Conservation (phyloP, 2,329 filamentous ascomycete species). For the Mollisia scopiformis region DNA sequence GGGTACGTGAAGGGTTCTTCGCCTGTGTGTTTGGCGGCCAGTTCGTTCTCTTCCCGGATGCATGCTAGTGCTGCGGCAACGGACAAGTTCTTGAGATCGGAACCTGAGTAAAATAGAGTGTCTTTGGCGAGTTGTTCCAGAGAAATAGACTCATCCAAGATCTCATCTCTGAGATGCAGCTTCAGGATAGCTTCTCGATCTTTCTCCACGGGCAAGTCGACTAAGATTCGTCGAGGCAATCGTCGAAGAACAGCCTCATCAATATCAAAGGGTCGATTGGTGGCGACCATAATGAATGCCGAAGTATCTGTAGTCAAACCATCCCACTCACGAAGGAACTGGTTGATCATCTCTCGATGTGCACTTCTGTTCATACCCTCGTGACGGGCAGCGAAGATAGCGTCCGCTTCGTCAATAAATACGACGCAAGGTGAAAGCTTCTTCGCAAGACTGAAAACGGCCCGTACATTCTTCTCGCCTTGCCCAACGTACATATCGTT, state of each 20-base stretch:
- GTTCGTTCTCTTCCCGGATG: slow-evolving; percentile 71
- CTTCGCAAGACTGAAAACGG: slow-evolving; percentile 87
- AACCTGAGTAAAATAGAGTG: slow-evolving; percentile 80
- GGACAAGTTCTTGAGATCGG: slow-evolving; percentile 81
- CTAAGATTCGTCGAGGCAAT: slow-evolving; percentile 71
- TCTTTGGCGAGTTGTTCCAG: slow-evolving; percentile 64
- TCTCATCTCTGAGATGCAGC: slow-evolving; percentile 72
- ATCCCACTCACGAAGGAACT: slow-evolving; percentile 97
- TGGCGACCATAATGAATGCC: slow-evolving; percentile 98
- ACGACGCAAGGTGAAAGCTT: slow-evolving; percentile 91
- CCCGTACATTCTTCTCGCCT: slow-evolving; percentile 92
- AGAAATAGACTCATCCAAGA: slow-evolving; percentile 61
- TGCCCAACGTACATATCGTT: slow-evolving; percentile 98
- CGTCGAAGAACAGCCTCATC: slow-evolving; percentile 85
- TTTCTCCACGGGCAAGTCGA: slow-evolving; percentile 70
- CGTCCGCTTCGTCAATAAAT: slow-evolving; percentile 96
- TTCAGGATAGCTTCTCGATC: slow-evolving; percentile 71
- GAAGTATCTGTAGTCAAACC: slow-evolving; percentile 74
- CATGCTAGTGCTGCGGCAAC: slow-evolving; percentile 80
- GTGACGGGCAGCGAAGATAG: slow-evolving; percentile 80
- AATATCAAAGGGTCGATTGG: slow-evolving; percentile 92
- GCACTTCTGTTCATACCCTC: slow-evolving; percentile 60
- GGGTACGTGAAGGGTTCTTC: slow-evolving; percentile 58
- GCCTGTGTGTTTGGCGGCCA: slow-evolving; percentile 41
- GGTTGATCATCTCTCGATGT: slow-evolving; percentile 91